These are phyloP conservation scores for Peronospora belbahrii DNA, from an alignment of 352 stramenopile species.

Conservation along the genomic window DNA sequence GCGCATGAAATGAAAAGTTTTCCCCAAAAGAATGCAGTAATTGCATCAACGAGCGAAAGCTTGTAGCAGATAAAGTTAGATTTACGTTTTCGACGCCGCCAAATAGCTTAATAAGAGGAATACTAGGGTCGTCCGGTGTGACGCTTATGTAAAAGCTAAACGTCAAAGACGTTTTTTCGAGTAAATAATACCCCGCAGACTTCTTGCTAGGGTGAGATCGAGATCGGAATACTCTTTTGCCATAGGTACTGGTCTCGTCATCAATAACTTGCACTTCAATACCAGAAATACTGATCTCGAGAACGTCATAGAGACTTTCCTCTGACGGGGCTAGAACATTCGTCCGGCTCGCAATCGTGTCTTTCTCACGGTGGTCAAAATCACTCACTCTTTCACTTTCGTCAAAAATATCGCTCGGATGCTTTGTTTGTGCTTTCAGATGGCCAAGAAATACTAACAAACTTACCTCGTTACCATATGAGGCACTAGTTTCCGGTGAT, in stretches of 20 bases:
- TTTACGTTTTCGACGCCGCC: slow-evolving; percentile 62
- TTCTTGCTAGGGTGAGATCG: slow-evolving; percentile 13
- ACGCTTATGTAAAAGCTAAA: slow-evolving; percentile 77
- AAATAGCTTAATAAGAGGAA: slow-evolving; percentile 69
- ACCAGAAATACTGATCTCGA: slow-evolving; percentile 69
- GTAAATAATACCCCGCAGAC: slow-evolving; percentile 43
- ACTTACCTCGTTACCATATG: slow-evolving; percentile 29
- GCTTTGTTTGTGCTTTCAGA: slow-evolving; percentile 55
- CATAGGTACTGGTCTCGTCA: slow-evolving; percentile 4
- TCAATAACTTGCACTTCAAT: slow-evolving; percentile 70
- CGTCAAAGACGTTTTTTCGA: slow-evolving; percentile 67
- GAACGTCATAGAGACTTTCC: slow-evolving; percentile 62
- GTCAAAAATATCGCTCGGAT: slow-evolving; percentile 16
- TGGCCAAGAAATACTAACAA: slow-evolving; percentile 73
- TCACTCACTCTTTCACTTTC: slow-evolving; percentile 7
- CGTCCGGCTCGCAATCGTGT: slow-evolving; percentile 7
- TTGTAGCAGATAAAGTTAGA: slow-evolving; percentile 59
- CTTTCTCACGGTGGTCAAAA: slow-evolving; percentile 1
- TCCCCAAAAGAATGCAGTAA: slow-evolving; percentile 63
- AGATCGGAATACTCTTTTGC: slow-evolving; percentile 14
- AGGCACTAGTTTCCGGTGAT: slow-evolving; percentile 7
- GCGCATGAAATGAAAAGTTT: slow-evolving; percentile 45
- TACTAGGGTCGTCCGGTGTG: slow-evolving; percentile 64
- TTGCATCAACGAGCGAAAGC: slow-evolving; percentile 48
- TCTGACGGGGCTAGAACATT: slow-evolving; percentile 20